Percentiles rank a stretch among this genome's conserved stretches.
phyloP scores from a whole-genome alignment of 1,284 basidiomycete genomes.

The Pholiota adiposa region DNA sequence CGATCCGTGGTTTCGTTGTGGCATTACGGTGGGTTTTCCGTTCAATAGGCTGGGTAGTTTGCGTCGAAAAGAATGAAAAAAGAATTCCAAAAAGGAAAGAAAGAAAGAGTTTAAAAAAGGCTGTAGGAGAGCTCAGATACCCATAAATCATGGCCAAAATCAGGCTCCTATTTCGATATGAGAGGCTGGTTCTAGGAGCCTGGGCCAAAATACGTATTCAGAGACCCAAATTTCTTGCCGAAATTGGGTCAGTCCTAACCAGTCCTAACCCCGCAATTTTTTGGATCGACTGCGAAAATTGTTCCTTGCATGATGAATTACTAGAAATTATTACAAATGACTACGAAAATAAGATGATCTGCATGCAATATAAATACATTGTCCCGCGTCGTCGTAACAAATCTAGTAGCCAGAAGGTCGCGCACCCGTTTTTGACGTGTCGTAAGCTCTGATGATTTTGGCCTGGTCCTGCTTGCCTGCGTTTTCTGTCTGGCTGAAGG shows the following conservation, averaged over 20 bases:
- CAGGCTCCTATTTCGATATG: too few species aligned
- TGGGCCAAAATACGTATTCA: too few species aligned
- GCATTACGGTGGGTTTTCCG: neutral
- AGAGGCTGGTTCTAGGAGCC: too few species aligned
- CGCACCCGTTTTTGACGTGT: constrained; percentile 77
- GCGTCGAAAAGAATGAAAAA: too few species aligned
- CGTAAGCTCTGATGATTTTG: constrained; percentile 86
- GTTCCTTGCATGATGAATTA: constrained; percentile 8
- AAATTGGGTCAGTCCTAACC: neutral
- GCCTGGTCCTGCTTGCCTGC: constrained; percentile 84
- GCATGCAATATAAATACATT: constrained; percentile 35
- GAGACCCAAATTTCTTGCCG: neutral
- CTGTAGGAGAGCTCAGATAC: too few species aligned
- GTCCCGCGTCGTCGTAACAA: constrained; percentile 24
- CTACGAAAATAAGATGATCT: constrained; percentile 27
- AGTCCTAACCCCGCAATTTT: neutral
- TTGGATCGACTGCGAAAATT: neutral
- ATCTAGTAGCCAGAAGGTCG: constrained; percentile 74
- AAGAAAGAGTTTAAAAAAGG: too few species aligned
- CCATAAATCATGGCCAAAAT: too few species aligned
- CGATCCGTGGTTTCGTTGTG: neutral
- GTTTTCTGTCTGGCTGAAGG: constrained; percentile 94
- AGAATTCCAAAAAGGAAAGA: too few species aligned
- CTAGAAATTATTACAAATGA: constrained; percentile 16
- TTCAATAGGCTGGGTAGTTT: too few species aligned